Evolutionary conservation across 2,329 filamentous ascomycete genomes (phyloP), one percentile per base, ranked within the genome.

Genomic region (Microsporum ferrugineum): DNA sequence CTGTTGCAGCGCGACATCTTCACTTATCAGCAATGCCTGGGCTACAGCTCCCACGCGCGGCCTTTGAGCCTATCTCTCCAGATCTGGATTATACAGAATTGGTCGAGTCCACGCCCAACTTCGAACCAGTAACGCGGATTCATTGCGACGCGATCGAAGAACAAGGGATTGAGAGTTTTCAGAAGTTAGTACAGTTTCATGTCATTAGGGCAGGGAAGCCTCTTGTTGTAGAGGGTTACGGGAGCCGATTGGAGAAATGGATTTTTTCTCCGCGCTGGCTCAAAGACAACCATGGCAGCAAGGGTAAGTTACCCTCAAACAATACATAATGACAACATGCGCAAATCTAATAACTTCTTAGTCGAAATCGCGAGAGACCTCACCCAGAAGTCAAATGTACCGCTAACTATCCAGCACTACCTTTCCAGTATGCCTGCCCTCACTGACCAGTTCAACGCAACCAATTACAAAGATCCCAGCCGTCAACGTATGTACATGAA

Each of bases 401-500:
- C 87, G 0, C 88, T 97, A 78, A 92, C 90, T 0, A 89, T 89
- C 64, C 87, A 86, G 0, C 92, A 97, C 72, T 99, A 99, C 73
- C 77, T 99, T 38, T 87, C 88, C 65, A 91, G 91, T 58, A 88
- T 97, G 87, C 82, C 83, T 45, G 84, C 88, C 66, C 83, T 97
- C 36, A 85, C 91, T 0, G 87, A 92, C 58, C 90, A 95, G 71
- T 95, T 89, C 79, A 87, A 80, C 6, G 78, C 83, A 0, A 81
- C 80, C 55, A 92, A 89, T 65, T 96, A 88, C 71, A 86, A 86
- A 63, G 88, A 95, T 65, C 84, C 89, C 63, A 83, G 84, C 41
- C 81, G 88, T 27, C 94, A 99, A 71, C 84, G 94, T 10, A 84
- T 97, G 1, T 99, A 99, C 71, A 77, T 97, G 29, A 99, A 99